These are phyloP conservation scores for Rugonectria rugulosa DNA, from an alignment of 2,329 filamentous ascomycete species.

Conservation along the genomic window DNA sequence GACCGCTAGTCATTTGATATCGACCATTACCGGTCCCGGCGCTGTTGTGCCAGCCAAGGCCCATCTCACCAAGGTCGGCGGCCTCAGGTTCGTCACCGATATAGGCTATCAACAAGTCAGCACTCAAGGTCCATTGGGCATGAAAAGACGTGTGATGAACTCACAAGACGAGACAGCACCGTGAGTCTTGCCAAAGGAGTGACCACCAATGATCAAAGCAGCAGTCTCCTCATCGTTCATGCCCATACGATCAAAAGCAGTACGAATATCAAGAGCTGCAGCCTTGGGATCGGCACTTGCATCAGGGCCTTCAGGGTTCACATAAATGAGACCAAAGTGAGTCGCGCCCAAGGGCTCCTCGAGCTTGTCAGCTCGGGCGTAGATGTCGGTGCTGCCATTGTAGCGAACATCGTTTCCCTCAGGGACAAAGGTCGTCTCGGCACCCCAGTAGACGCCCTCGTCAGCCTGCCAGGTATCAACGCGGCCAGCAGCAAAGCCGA, in stretches of 20 bases:
- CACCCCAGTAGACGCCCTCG: constrained; percentile 79
- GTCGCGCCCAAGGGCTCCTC: constrained; percentile 73
- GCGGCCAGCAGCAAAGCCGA: constrained; percentile 77
- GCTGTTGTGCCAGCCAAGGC: constrained; percentile 75
- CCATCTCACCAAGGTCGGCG: constrained; percentile 70
- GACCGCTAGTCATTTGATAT: constrained; percentile 76
- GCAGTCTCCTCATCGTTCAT: constrained; percentile 86
- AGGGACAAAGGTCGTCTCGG: constrained; percentile 68
- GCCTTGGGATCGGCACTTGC: constrained; percentile 73
- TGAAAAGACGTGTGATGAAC: background rate
- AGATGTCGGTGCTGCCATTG: constrained; percentile 48
- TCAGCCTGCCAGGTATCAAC: constrained; percentile 77
- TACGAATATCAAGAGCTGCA: constrained; percentile 74
- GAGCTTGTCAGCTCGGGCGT: constrained; percentile 44
- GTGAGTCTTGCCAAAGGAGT: constrained; percentile 85
- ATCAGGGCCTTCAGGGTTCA: constrained; percentile 81
- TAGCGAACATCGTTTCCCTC: constrained; percentile 75
- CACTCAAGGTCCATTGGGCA: no score
- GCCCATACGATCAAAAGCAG: constrained; percentile 79
- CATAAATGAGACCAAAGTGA: constrained; percentile 79
- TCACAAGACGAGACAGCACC: constrained; percentile 48
- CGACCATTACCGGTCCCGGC: constrained; percentile 72
- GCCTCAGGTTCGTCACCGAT: constrained; percentile 73
- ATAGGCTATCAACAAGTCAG: constrained; percentile 46
- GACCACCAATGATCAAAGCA: constrained; percentile 78